Percentiles rank a stretch among this genome's conserved stretches.
phyloP scores from a whole-genome alignment of 352 stramenopile species.

The Plasmopara muralis region DNA sequence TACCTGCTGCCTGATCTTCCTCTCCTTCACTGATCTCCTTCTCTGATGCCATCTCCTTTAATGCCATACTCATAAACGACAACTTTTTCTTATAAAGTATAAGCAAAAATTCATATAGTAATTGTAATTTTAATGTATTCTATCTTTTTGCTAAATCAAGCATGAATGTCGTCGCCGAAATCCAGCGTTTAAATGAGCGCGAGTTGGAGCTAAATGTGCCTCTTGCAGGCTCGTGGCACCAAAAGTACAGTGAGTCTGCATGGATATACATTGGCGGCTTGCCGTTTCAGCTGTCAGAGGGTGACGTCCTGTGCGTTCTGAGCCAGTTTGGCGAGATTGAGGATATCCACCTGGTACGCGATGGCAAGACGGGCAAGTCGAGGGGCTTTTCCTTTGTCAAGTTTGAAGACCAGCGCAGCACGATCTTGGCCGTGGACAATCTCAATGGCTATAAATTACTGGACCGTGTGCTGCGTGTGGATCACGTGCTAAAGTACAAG shows the following conservation, averaged over 20 bases:
- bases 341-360: slow-evolving; percentile 95
- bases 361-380: slow-evolving; percentile 94
- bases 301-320: slow-evolving; percentile 92
- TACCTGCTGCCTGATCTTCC: not conserved
- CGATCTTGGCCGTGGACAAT: slow-evolving; percentile 97
- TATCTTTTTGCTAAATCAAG: not conserved
- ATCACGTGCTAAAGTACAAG: slow-evolving; percentile 98
- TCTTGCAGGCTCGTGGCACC: slow-evolving; percentile 67
- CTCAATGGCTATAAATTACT: slow-evolving; percentile 90
- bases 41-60: too few relatives aligned
- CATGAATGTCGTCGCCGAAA: slow-evolving; percentile 82
- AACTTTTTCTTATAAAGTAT: too few relatives aligned
- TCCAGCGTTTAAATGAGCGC: slow-evolving; percentile 76
- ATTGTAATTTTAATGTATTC: not conserved
- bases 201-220: slow-evolving; percentile 70
- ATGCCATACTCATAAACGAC: too few relatives aligned
- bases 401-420: slow-evolving; percentile 95
- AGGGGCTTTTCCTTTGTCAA: slow-evolving; percentile 96
- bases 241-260: slow-evolving; percentile 89
- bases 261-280: slow-evolving; percentile 96
- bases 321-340: slow-evolving; percentile 88
- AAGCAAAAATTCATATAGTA: too few relatives aligned
- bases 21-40: not conserved
- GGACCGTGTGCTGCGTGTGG: slow-evolving; percentile 90
- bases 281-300: slow-evolving; percentile 90